Evolutionary conservation across 2,329 filamentous ascomycete genomes (phyloP), one percentile per base, ranked within the genome.

Genomic region (Rutstroemia sydowiana): DNA sequence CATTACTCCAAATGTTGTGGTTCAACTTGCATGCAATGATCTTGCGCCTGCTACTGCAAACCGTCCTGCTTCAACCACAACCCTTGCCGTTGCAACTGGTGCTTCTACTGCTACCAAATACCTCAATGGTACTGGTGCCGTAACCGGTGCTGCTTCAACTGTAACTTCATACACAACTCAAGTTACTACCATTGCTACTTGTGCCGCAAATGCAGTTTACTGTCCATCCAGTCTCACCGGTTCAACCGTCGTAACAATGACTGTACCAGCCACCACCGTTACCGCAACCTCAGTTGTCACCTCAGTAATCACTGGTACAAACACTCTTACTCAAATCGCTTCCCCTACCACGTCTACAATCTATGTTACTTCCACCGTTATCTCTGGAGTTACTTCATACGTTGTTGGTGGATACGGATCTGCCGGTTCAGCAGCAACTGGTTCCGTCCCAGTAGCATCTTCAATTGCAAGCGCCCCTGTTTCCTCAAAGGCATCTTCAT

Each of bases 121-220:
- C 16, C 5, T 16, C 18, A 28, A 7, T 20, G 21, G 20, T 21
- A 32, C 48, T n/a, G 20, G n/a, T 28, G 20, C 43, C 11, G 18
- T 55, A 26, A 58, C 56, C 8, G n/a, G 48, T 5, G 41, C 53
- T 7, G 30, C 52, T 14, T 45, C 52, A 10, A 59, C 57, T n/a
- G 54, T 55, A 6, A 59, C 58, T 1, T 42, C 52, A 13, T 57
- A 52, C 16, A 26, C 55, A 13, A 60, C 57, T 3, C 39, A 51
- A n/a, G 30, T 48, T 6, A 48, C 45, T 21, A 58, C 55, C 14
- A 45, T 60, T 20, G 56, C 54, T 3, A 48, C 46, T 42, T 59
- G 58, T 47, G 53, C 52, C 18, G 20, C 52, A 7, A 55, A 55
- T 8, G 57, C 56, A 11, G 39, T 59, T 23, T 48, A 58, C 31